Conservation (phyloP, 2,329 filamentous ascomycete species). For the Tricladium varicosporioides region DNA sequence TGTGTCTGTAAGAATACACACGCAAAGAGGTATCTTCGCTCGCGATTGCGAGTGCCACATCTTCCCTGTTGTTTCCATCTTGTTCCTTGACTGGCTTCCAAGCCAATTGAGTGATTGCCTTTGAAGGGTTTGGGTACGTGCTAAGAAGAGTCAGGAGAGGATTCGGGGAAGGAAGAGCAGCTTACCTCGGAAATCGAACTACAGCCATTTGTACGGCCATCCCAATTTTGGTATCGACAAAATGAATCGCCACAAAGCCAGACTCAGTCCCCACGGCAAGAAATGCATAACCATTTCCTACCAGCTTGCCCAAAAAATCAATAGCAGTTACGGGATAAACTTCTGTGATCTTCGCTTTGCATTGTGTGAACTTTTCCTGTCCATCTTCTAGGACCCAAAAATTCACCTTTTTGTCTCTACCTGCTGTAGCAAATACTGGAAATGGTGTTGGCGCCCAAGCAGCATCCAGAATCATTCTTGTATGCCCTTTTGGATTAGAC, state of each 20-base stretch:
- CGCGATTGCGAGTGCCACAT: slow-evolving; percentile 33
- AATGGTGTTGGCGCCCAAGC: slow-evolving; percentile 65
- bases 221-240: slow-evolving; percentile 18
- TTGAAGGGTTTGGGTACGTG: slow-evolving; percentile 42
- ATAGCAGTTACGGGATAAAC: slow-evolving; percentile 67
- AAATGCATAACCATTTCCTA: slow-evolving; percentile 34
- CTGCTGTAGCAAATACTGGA: slow-evolving; percentile 76
- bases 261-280: slow-evolving; percentile 59
- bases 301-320: slow-evolving; percentile 53
- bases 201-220: slow-evolving; percentile 31
- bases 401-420: slow-evolving; percentile 82
- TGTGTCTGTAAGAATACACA: slow-evolving; percentile 45
- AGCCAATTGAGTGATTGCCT: slow-evolving; percentile 51
- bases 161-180: neutral
- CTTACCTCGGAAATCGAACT: slow-evolving; percentile 24
- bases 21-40: slow-evolving; percentile 61
- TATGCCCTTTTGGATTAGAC: slow-evolving; percentile 79
- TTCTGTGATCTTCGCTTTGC: slow-evolving; percentile 48
- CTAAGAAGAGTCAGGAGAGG: slow-evolving; percentile 32
- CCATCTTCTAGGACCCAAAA: slow-evolving; percentile 53
- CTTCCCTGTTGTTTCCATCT: slow-evolving; percentile 5
- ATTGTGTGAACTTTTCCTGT: slow-evolving; percentile 23
- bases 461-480: slow-evolving; percentile 87
- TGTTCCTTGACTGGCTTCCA: slow-evolving; percentile 56
- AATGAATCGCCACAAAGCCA: slow-evolving; percentile 29